These are phyloP conservation scores for Hemileia vastatrix DNA, from an alignment of 1,284 basidiomycete species.

Conservation along the genomic window DNA sequence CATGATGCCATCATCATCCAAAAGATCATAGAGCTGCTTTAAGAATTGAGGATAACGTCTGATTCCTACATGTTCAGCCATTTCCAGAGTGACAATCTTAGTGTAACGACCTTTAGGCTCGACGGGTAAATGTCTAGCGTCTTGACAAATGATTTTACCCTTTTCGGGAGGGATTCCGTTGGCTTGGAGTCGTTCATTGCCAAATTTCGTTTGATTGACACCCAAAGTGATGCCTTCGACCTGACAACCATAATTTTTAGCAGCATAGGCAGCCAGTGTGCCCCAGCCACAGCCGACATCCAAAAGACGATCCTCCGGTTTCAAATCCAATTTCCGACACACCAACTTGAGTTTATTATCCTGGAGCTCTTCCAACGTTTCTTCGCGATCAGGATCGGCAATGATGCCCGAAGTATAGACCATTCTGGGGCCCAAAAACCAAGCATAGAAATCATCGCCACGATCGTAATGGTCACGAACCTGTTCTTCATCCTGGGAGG, in stretches of 20 bases:
- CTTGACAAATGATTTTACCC: constrained; percentile 84
- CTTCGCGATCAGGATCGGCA: constrained; percentile 60
- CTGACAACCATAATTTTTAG: constrained; percentile 92
- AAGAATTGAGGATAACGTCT: constrained; percentile 85
- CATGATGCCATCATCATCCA: constrained; percentile 89
- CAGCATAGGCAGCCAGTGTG: constrained; percentile 83
- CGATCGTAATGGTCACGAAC: constrained; percentile 96
- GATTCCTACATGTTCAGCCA: constrained; percentile 99
- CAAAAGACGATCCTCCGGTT: constrained; percentile 71
- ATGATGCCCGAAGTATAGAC: constrained; percentile 94
- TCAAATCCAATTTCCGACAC: constrained; percentile 83
- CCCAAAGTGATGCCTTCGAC: constrained; percentile 90
- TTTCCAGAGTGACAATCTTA: constrained; percentile 95
- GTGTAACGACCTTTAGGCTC: constrained; percentile 64
- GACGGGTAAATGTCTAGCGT: constrained; percentile 85
- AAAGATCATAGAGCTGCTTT: constrained; percentile 77
- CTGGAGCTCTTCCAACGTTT: constrained; percentile 90
- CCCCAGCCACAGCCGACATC: constrained; percentile 99
- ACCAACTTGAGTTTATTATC: constrained; percentile 96
- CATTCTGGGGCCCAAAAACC: constrained; percentile 94
- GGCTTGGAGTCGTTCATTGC: constrained; percentile 70
- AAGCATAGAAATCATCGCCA: constrained; percentile 84
- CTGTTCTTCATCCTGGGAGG: constrained; percentile 85
- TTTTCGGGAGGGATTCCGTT: constrained; percentile 67
- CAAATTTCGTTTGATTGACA: constrained; percentile 83